Evolutionary conservation across 768 basidiomycete genomes (phyloP).

Genomic region (Pholiota conissans): DNA sequence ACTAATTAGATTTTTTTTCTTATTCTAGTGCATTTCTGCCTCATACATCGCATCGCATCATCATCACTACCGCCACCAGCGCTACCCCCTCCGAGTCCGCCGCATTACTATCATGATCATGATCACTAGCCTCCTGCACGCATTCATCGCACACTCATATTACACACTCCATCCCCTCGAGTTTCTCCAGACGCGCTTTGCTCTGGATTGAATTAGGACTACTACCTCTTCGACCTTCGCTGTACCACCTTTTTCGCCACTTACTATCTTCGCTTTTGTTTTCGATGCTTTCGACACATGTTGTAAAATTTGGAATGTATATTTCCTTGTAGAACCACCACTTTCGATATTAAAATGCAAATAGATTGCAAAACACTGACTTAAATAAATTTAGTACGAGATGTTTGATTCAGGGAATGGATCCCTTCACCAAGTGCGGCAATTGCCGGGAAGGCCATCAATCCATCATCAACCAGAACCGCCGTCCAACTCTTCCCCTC

Average conservation of each 20-base stretch:
- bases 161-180: too few relatives aligned
- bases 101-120: not conserved
- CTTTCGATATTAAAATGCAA: not conserved
- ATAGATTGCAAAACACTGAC: not conserved
- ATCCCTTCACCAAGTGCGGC: too few relatives aligned
- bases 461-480: too few relatives aligned
- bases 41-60: not conserved
- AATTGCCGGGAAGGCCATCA: too few relatives aligned
- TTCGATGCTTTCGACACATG: not conserved
- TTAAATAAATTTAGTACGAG: not conserved
- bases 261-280: not conserved
- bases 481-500: too few relatives aligned
- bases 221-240: not conserved
- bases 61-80: not conserved
- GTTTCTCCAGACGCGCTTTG: not conserved
- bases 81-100: not conserved
- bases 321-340: not conserved
- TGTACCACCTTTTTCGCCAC: not conserved
- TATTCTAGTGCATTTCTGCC: not conserved
- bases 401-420: too few relatives aligned
- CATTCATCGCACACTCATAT: not conserved
- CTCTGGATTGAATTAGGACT: not conserved
- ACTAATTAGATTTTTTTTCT: not conserved
- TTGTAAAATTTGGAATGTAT: not conserved
- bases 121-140: too few relatives aligned